A percentile compares a stretch with the other conserved stretches of the same genome.
Evolutionary conservation across 208 protist species (phyloP).

Genomic region (Balamuthia mandrillaris): DNA sequence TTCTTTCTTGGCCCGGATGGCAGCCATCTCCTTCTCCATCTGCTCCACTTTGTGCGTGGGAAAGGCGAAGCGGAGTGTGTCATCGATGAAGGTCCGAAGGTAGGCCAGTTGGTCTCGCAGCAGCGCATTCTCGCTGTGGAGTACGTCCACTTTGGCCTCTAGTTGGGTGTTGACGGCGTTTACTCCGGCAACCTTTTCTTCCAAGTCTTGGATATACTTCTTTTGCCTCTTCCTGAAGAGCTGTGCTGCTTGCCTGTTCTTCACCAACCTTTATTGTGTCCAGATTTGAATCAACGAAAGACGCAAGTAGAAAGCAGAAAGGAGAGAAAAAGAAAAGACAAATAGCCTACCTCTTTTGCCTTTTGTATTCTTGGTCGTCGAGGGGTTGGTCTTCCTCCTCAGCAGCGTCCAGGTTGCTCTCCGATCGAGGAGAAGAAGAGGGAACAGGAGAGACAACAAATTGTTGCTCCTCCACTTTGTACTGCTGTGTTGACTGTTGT

Average conservation of each 20-base stretch:
- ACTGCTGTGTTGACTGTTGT: background rate
- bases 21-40: constrained; percentile 17
- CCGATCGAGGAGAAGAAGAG: no score
- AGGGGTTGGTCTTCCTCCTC: background rate
- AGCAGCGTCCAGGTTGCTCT: no score
- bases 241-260: constrained; percentile 34
- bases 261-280: background rate
- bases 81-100: constrained; percentile 23
- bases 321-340: no score
- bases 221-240: constrained; percentile 33
- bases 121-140: constrained; percentile 15
- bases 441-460: background rate
- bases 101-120: constrained; percentile 24
- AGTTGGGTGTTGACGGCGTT: constrained; percentile 19
- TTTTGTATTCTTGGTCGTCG: background rate
- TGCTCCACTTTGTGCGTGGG: background rate
- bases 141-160: constrained; percentile 32
- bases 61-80: background rate
- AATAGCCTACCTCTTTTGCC: constrained; percentile 1
- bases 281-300: no score
- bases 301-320: no score
- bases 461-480: background rate
- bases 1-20: no score
- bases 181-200: constrained; percentile 27
- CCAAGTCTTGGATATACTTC: constrained; percentile 13